Base-by-base conservation (phyloP, 2,329 filamentous ascomycete species). In the Magnaporthiopsis poae region DNA sequence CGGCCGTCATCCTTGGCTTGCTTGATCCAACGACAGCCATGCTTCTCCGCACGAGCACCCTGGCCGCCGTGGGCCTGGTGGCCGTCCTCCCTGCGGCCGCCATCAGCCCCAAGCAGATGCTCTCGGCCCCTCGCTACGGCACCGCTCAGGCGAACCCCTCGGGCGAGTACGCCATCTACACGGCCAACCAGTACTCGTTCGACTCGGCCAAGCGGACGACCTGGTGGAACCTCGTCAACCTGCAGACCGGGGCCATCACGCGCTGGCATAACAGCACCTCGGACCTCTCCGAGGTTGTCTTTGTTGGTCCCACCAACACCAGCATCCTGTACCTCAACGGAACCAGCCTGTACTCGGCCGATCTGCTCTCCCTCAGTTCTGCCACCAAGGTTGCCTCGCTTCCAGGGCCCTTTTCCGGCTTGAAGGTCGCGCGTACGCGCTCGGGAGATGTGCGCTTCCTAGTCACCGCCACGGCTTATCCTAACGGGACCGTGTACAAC, bases 401-500 rank as follows among this genome's bases (percentile, higher is more conserved):
- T 62, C 75, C 76, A 5, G 77, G 74, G 27, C 77, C 77, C 3
- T 78, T 76, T 67, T 74, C 75, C 11, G 77, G 77, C 13, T 71
- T 79, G 60, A 79, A 79, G 67, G 73, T 75, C 1, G 71, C 69
- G 2, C 70, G 72, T 62, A 75, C 74, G 2, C 66, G 70, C 9
- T 72, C 72, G 3, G 75, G 75, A 9, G 72, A 75, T 52, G 74
- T 79, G 62, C 71, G 75, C 70, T 79, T 79, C 68, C 72, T 79
- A n/a, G 70, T 78, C 12, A 84, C 78, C 64, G 83, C 82, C 11
- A 78, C 83, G 70, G 83, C 85, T 0, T 83, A 81, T 66, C 78
- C 82, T 3, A 82, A 87, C 69, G 87, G 86, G 3, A 82, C 81
- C 0, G 79, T 86, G 0, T 85, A 83, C 72, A 87, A 87, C 68